Conservation (phyloP, 1,284 basidiomycete genomes). For the Cutaneotrichosporon mucoides region DNA sequence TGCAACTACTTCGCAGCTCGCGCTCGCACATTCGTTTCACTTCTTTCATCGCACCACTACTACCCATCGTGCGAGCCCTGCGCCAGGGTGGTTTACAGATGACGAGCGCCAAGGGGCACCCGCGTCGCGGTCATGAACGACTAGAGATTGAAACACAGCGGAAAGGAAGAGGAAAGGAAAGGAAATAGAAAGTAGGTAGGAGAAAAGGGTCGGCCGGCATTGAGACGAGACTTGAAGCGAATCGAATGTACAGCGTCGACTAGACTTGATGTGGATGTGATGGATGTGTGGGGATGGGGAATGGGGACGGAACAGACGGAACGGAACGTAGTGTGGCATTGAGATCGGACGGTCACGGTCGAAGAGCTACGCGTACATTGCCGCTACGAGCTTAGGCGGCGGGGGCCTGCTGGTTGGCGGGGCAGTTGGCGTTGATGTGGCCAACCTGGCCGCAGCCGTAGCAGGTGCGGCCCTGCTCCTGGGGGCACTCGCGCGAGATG, state of each 20-base stretch:
- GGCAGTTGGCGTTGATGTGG: conserved; percentile 80
- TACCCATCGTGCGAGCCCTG: conserved; percentile 6
- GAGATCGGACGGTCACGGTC: no score
- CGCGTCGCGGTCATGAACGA: conserved; percentile 5
- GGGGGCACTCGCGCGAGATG: conserved; percentile 69
- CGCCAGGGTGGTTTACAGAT: conserved; percentile 11
- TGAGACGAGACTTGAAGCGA: no score
- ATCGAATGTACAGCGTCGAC: no score
- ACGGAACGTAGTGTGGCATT: not conserved
- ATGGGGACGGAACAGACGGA: not conserved
- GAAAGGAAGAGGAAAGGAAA: not conserved
- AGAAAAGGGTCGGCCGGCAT: not conserved
- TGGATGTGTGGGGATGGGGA: not conserved
- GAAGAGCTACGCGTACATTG: no score
- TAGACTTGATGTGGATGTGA: no score
- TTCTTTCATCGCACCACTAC: conserved; percentile 20
- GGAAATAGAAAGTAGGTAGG: not conserved
- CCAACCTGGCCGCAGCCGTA: conserved; percentile 72
- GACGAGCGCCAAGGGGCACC: conserved; percentile 4
- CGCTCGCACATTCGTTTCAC: conserved; percentile 5
- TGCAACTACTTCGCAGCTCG: no score
- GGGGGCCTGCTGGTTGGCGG: conserved; percentile 49
- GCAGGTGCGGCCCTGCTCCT: conserved; percentile 71
- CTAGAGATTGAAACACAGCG: conserved; percentile 13
- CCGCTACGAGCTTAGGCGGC: conserved; percentile 27